Conservation (phyloP, 768 basidiomycete species). For the Xerocomellus chrysenteron region DNA sequence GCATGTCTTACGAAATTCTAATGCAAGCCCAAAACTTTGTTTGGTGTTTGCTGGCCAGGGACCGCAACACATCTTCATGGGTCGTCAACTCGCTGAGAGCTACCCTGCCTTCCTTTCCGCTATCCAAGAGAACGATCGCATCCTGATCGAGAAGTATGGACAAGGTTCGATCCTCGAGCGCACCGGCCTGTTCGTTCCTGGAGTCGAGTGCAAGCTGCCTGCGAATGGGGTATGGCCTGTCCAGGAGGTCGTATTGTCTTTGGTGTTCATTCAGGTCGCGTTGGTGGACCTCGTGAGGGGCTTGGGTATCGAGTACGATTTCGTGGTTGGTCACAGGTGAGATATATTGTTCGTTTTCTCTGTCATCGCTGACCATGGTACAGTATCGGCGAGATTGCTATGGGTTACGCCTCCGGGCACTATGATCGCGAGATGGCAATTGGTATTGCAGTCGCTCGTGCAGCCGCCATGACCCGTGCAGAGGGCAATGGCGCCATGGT, state of each 20-base stretch:
- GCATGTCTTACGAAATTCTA: slow-evolving; percentile 24
- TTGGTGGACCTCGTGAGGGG: slow-evolving; percentile 33
- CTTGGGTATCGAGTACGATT: slow-evolving; percentile 33
- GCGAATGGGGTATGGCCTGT: slow-evolving; percentile 33
- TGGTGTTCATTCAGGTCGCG: slow-evolving; percentile 35
- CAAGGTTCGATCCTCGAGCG: slow-evolving; percentile 34
- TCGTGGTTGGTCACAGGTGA: slow-evolving; percentile 37
- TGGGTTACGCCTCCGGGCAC: slow-evolving; percentile 38
- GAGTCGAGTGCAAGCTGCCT: slow-evolving; percentile 20
- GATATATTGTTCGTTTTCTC: background rate
- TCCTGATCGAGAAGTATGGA: slow-evolving; percentile 28
- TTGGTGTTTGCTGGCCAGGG: slow-evolving; percentile 38
- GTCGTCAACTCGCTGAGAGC: slow-evolving; percentile 34
- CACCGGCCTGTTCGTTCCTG: slow-evolving; percentile 35
- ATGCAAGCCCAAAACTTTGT: slow-evolving; percentile 31
- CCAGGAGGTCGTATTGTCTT: slow-evolving; percentile 32
- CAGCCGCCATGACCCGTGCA: slow-evolving; percentile 36
- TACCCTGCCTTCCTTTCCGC: slow-evolving; percentile 33
- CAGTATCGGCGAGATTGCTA: slow-evolving; percentile 37
- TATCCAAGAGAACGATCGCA: slow-evolving; percentile 33
- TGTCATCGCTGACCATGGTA: slow-evolving; percentile 7
- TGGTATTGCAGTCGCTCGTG: slow-evolving; percentile 37
- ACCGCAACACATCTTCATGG: slow-evolving; percentile 37
- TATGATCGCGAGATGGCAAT: slow-evolving; percentile 35
- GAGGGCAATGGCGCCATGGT: slow-evolving; percentile 37